Conservation (phyloP, 495 filamentous ascomycete species). For the Penicillium canescens region DNA sequence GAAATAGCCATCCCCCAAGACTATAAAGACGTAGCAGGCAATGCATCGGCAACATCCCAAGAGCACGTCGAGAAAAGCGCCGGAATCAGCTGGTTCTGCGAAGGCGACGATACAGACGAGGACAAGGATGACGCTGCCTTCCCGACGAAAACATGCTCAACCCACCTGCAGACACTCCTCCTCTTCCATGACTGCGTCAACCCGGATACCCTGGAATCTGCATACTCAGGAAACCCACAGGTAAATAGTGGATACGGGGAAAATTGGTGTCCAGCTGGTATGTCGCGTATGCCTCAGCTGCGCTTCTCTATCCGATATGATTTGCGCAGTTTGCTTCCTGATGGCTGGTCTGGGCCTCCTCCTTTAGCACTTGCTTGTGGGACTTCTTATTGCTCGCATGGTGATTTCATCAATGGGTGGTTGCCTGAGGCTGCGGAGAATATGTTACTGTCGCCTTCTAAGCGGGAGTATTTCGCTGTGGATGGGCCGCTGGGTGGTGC, state of each 20-base stretch:
- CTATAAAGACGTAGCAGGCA: constrained; percentile 18
- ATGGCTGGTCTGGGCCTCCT: constrained; percentile 17
- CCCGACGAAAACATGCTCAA: constrained; percentile 15
- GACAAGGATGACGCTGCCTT: constrained; percentile 10
- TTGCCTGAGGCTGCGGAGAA: constrained; percentile 24
- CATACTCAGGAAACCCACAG: constrained; percentile 12
- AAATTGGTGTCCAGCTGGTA: constrained; percentile 16
- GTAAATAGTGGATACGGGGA: constrained; percentile 4
- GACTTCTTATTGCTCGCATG: constrained; percentile 18
- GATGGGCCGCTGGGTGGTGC: constrained; percentile 10
- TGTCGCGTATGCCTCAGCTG: constrained; percentile 18
- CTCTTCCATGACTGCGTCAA: constrained; percentile 21
- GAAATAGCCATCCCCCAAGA: constrained; percentile 18
- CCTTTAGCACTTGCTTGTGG: constrained; percentile 20
- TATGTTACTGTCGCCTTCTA: constrained; percentile 11
- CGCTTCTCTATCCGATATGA: constrained; percentile 23
- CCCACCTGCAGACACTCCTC: constrained; percentile 18
- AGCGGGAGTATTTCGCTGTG: constrained; percentile 14
- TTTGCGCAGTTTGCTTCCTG: constrained; percentile 11
- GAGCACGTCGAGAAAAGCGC: constrained; percentile 8
- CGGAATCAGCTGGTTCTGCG: constrained; percentile 21
- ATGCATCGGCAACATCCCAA: constrained; percentile 16
- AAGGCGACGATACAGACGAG: constrained; percentile 8
- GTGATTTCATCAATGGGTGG: constrained; percentile 25
- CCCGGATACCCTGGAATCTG: constrained; percentile 13